phyloP scores from a whole-genome alignment of 2,329 filamentous ascomycete species.

The Fusarium domesticum region DNA sequence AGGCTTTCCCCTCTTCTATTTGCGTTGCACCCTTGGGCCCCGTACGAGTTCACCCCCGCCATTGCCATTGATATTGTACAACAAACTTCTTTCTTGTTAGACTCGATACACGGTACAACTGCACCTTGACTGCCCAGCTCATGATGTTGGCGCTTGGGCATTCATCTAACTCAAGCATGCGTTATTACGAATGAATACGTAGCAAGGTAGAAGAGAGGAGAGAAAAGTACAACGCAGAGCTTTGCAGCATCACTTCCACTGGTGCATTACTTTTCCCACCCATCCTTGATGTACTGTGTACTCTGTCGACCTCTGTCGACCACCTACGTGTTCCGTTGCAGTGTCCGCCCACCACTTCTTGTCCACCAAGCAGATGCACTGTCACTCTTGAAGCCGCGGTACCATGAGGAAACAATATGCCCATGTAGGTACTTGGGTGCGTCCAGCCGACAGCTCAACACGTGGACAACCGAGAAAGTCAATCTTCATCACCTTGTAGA shows the following conservation, averaged over 20 bases:
- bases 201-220: neutral
- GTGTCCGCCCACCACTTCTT: neutral
- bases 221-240: neutral
- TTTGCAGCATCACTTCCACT: neutral
- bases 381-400: conserved; percentile 14
- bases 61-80: neutral
- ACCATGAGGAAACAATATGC: conserved; percentile 7
- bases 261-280: neutral
- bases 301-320: too few species aligned
- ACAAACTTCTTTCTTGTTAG: neutral
- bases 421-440: conserved; percentile 23
- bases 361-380: neutral
- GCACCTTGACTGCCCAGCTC: neutral
- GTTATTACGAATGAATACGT: too few species aligned
- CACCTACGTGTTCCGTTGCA: neutral
- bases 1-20: neutral
- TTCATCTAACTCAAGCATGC: neutral
- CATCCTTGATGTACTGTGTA: too few species aligned
- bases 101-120: neutral
- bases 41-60: neutral
- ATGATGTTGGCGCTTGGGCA: neutral
- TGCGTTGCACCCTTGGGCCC: neutral
- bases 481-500: too few species aligned
- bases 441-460: conserved; percentile 29
- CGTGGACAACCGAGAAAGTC: conserved; percentile 24